Conservation (phyloP, 164 flowering plant species). For the Santalum album region DNA sequence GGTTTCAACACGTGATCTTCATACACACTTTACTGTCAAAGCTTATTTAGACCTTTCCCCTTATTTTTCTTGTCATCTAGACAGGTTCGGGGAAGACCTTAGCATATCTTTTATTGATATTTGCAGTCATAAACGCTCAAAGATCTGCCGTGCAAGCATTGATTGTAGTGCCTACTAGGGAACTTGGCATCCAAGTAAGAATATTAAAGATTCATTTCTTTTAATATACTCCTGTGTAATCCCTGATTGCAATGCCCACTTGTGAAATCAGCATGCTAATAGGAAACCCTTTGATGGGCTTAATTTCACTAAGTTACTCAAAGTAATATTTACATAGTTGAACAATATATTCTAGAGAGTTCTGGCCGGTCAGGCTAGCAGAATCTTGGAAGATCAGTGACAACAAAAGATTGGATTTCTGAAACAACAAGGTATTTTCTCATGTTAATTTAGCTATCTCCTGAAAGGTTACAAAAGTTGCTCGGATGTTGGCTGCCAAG, state of each 20-base stretch:
- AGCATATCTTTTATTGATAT: constrained; percentile 68
- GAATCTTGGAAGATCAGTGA: background rate
- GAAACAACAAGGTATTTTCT: too few species aligned
- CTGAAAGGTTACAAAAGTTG: constrained; percentile 79
- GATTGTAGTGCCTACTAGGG: constrained; percentile 89
- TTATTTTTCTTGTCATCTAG: constrained; percentile 36
- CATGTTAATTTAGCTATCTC: background rate
- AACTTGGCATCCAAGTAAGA: constrained; percentile 92
- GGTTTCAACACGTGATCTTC: too few species aligned
- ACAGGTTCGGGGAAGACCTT: constrained; percentile 99
- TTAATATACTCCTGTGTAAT: background rate
- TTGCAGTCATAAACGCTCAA: constrained; percentile 48
- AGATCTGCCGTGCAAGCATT: constrained; percentile 79
- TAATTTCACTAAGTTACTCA: too few species aligned
- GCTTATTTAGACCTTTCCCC: too few species aligned
- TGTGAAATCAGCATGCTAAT: background rate
- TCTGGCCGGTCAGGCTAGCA: background rate
- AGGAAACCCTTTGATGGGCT: background rate
- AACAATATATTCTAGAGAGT: too few species aligned
- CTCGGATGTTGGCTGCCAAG: constrained; percentile 65
- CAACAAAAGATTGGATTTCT: too few species aligned
- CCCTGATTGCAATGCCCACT: background rate
- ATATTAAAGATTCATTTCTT: background rate
- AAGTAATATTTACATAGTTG: too few species aligned
- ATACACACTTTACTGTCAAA: too few species aligned